Evolutionary conservation across 805 yeast genomes (phyloP).

Genomic region (Pichia cabralensis): DNA sequence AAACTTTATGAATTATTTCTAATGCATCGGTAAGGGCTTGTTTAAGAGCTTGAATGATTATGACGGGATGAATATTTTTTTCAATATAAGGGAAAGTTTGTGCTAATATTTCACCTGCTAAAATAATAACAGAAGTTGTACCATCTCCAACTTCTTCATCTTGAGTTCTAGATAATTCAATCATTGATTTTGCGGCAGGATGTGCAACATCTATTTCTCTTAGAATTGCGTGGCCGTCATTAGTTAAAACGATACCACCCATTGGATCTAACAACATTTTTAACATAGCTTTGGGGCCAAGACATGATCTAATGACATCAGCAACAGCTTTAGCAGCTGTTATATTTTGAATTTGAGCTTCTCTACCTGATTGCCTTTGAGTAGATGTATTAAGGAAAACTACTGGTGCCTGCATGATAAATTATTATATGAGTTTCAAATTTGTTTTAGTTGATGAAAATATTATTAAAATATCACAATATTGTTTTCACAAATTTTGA

Average conservation of each 20-base stretch:
- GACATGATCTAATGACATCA: conserved; percentile 93
- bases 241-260: conserved; percentile 93
- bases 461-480: too few species aligned
- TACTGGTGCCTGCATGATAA: conserved; percentile 87
- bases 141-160: conserved; percentile 92
- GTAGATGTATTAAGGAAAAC: conserved; percentile 79
- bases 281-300: conserved; percentile 98
- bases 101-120: conserved; percentile 95
- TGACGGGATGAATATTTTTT: conserved; percentile 93
- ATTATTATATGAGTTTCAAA: too few species aligned
- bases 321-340: conserved; percentile 99
- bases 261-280: conserved; percentile 96
- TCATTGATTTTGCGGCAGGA: conserved; percentile 98
- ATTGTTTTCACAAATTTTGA: too few species aligned
- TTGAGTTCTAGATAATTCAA: conserved; percentile 92
- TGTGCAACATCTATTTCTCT: conserved; percentile 96
- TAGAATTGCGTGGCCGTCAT: conserved; percentile 97
- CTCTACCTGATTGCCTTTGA: conserved; percentile 92
- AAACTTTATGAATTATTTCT: conserved; percentile 73
- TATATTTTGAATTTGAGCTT: conserved; percentile 93
- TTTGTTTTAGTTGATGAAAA: too few species aligned
- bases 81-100: conserved; percentile 92
- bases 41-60: conserved; percentile 88
- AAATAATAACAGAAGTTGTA: conserved; percentile 91
- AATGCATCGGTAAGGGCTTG: conserved; percentile 86